phyloP scores from a whole-genome alignment of 1,284 basidiomycete genomes.

The Ganoderma meredithae region DNA sequence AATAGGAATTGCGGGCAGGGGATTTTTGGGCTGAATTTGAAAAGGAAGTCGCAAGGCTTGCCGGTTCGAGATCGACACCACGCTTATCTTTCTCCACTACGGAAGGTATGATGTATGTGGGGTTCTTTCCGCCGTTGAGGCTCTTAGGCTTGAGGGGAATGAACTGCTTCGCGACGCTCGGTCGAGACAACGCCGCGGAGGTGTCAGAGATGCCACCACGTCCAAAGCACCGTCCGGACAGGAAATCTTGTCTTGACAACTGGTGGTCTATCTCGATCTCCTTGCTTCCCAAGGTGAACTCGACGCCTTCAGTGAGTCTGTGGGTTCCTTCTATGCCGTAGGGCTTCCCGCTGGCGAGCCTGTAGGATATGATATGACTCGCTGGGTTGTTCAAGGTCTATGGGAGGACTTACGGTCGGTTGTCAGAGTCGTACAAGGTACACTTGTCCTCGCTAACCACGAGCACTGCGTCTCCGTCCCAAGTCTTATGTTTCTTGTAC shows the following conservation, averaged over 20 bases:
- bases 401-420: constrained; percentile 55
- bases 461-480: constrained; percentile 86
- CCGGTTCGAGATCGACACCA: constrained; percentile 50
- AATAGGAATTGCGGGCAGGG: constrained; percentile 49
- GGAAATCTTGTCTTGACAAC: constrained; percentile 63
- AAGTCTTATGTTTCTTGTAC: constrained; percentile 89
- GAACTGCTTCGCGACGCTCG: constrained; percentile 51
- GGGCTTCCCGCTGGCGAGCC: constrained; percentile 39
- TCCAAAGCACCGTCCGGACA: constrained; percentile 71
- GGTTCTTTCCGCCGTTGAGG: constrained; percentile 40
- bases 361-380: constrained; percentile 4
- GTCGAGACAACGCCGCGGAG: constrained; percentile 33
- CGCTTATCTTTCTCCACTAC: constrained; percentile 35
- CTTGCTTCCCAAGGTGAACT: constrained; percentile 68
- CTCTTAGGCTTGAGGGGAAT: constrained; percentile 49
- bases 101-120: constrained; percentile 23
- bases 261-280: constrained; percentile 74
- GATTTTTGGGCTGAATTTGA: constrained; percentile 24
- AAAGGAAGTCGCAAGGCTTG: constrained; percentile 43
- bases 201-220: constrained; percentile 36
- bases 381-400: constrained; percentile 35
- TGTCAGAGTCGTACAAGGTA: constrained; percentile 66
- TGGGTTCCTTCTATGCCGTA: constrained; percentile 45
- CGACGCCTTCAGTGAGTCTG: constrained; percentile 55
- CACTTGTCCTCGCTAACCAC: constrained; percentile 57